These are phyloP conservation scores for Lepiota subincarnata DNA, from an alignment of 768 basidiomycete genomes.

Conservation along the genomic window DNA sequence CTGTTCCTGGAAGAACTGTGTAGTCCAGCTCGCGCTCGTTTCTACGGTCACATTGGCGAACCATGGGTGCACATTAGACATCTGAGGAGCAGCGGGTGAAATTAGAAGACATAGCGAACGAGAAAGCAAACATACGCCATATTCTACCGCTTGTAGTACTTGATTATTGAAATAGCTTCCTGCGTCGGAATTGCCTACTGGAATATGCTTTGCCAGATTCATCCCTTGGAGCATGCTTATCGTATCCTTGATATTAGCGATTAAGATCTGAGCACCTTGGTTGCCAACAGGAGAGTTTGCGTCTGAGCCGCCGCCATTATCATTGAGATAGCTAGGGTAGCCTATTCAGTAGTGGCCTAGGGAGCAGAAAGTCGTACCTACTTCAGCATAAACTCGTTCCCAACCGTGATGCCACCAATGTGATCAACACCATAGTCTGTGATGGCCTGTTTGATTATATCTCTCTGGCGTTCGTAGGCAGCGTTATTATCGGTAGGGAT, in stretches of 20 bases:
- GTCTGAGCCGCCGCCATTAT: slow-evolving; percentile 42
- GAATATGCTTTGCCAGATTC: slow-evolving; percentile 53
- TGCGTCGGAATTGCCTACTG: slow-evolving; percentile 81
- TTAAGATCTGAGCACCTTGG: slow-evolving; percentile 57
- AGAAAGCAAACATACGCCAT: slow-evolving; percentile 47
- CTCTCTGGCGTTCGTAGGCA: slow-evolving; percentile 72
- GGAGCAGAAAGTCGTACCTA: slow-evolving; percentile 25
- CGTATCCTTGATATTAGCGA: slow-evolving; percentile 65
- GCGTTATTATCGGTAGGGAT: slow-evolving; percentile 56
- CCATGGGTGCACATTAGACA: slow-evolving; percentile 94
- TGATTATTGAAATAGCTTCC: slow-evolving; percentile 78
- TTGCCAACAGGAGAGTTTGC: slow-evolving; percentile 61
- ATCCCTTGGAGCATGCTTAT: slow-evolving; percentile 49
- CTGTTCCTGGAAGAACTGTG: slow-evolving; percentile 66
- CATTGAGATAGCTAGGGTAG: slow-evolving; percentile 50
- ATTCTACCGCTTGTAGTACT: slow-evolving; percentile 62
- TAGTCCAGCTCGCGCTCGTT: slow-evolving; percentile 77
- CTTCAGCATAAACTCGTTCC: slow-evolving; percentile 89
- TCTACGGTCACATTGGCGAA: slow-evolving; percentile 77
- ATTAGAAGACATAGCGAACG: background rate
- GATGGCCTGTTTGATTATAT: slow-evolving; percentile 62
- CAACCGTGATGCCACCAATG: slow-evolving; percentile 81
- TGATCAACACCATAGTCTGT: slow-evolving; percentile 73
- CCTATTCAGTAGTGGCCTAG: background rate
- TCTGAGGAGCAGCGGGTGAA: slow-evolving; percentile 29